phyloP scores from a whole-genome alignment of 2,329 filamentous ascomycete genomes.

The Sarocladium brachiariae region DNA sequence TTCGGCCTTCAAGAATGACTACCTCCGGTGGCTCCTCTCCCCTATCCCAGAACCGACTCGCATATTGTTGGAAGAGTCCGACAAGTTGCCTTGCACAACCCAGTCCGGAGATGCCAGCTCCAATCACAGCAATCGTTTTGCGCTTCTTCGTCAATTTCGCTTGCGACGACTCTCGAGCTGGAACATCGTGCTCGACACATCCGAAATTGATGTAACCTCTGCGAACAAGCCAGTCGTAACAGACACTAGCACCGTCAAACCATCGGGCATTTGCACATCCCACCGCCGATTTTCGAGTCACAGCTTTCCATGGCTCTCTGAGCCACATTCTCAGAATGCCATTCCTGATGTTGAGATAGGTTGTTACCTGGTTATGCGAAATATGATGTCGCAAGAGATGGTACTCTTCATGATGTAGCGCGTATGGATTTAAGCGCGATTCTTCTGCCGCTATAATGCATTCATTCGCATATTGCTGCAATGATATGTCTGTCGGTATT shows the following conservation, averaged over 20 bases:
- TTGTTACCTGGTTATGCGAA: slow-evolving; percentile 82
- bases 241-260: slow-evolving; percentile 82
- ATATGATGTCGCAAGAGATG: slow-evolving; percentile 72
- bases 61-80: slow-evolving; percentile 75
- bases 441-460: slow-evolving; percentile 85
- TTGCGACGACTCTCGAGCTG: slow-evolving; percentile 37
- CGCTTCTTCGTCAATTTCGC: slow-evolving; percentile 35
- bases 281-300: slow-evolving; percentile 77
- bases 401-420: slow-evolving; percentile 80
- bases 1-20: slow-evolving; percentile 78
- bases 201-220: slow-evolving; percentile 96
- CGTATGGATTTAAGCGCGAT: slow-evolving; percentile 83
- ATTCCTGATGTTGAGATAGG: slow-evolving; percentile 94
- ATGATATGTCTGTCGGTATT: slow-evolving; percentile 68
- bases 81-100: slow-evolving; percentile 89
- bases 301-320: slow-evolving; percentile 73
- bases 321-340: slow-evolving; percentile 88
- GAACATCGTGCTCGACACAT: slow-evolving; percentile 58
- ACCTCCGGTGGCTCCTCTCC: slow-evolving; percentile 67
- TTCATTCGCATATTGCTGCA: slow-evolving; percentile 79
- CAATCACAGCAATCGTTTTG: slow-evolving; percentile 78
- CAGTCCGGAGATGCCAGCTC: slow-evolving; percentile 89
- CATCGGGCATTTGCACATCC: slow-evolving; percentile 85
- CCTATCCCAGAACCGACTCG: slow-evolving; percentile 55
- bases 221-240: slow-evolving; percentile 86